phyloP scores from a whole-genome alignment of 306 rosid genomes.

The Cucumis hystrix region DNA sequence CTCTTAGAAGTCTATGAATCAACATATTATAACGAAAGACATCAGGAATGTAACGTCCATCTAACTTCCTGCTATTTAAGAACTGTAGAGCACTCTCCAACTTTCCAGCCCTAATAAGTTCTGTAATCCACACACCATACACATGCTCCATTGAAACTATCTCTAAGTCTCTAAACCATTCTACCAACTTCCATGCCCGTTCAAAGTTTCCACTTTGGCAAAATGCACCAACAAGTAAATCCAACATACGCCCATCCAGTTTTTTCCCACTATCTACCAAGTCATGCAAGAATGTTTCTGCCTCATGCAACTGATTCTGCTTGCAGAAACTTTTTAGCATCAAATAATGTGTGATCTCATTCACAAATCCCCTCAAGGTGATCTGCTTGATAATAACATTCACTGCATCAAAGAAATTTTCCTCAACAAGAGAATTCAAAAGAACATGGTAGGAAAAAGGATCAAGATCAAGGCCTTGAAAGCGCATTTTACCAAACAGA shows the following conservation, averaged over 20 bases:
- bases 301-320: constrained; percentile 36
- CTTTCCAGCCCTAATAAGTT: constrained; percentile 46
- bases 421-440: constrained; percentile 44
- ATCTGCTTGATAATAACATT: constrained; percentile 37
- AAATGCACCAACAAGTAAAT: constrained; percentile 33
- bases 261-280: constrained; percentile 21
- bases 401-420: constrained; percentile 30
- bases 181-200: constrained; percentile 36
- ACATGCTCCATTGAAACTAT: constrained; percentile 24
- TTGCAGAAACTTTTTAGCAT: constrained; percentile 43
- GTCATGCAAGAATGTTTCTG: constrained; percentile 28
- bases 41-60: constrained; percentile 43
- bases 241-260: constrained; percentile 22
- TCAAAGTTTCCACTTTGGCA: constrained; percentile 33
- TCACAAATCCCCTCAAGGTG: constrained; percentile 30
- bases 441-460: constrained; percentile 40
- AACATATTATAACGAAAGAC: constrained; percentile 37
- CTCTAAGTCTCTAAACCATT: constrained; percentile 24
- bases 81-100: constrained; percentile 47
- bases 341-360: constrained; percentile 20
- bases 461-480: constrained; percentile 50
- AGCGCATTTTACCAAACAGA: constrained; percentile 63
- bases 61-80: constrained; percentile 25
- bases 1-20: constrained; percentile 48
- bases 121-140: constrained; percentile 40